Percentiles rank a stretch among this genome's conserved stretches.
Evolutionary conservation across 768 basidiomycete genomes (phyloP).

Genomic region (Boletus fagicola): DNA sequence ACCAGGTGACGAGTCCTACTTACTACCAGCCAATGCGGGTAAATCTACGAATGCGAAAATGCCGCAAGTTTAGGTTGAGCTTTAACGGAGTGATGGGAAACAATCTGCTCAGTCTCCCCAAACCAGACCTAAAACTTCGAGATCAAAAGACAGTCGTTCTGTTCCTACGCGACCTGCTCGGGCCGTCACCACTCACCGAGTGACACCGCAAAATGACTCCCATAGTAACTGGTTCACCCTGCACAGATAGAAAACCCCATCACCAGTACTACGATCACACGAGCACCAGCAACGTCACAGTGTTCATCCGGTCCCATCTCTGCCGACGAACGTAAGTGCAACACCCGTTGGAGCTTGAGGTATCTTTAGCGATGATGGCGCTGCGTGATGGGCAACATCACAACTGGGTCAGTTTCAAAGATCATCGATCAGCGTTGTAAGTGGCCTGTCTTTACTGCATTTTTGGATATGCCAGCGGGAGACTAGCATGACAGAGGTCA

Average conservation of each 20-base stretch:
- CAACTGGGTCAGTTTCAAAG: background rate
- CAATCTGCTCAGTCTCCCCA: too few relatives aligned
- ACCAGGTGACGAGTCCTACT: background rate
- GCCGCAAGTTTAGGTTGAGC: background rate
- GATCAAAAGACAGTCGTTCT: too few relatives aligned
- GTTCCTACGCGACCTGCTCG: background rate
- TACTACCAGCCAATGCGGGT: too few relatives aligned
- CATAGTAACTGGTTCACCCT: background rate
- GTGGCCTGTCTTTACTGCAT: background rate
- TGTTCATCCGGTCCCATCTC: background rate
- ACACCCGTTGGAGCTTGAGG: background rate
- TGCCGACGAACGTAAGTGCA: background rate
- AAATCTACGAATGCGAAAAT: background rate
- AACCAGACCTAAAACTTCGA: too few relatives aligned
- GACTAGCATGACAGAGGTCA: background rate
- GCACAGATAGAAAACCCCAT: background rate
- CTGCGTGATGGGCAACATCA: background rate
- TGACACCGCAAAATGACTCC: background rate
- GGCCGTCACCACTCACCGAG: too few relatives aligned
- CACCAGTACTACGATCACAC: background rate
- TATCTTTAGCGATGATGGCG: background rate
- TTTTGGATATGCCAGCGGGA: background rate
- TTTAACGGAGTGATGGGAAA: background rate
- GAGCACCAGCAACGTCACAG: background rate
- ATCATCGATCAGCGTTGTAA: too few relatives aligned